A percentile compares a stretch with the other conserved stretches of the same genome.
These are phyloP conservation scores for Sugiyamaella lignohabitans DNA, from an alignment of 805 yeast species.

Conservation along the genomic window DNA sequence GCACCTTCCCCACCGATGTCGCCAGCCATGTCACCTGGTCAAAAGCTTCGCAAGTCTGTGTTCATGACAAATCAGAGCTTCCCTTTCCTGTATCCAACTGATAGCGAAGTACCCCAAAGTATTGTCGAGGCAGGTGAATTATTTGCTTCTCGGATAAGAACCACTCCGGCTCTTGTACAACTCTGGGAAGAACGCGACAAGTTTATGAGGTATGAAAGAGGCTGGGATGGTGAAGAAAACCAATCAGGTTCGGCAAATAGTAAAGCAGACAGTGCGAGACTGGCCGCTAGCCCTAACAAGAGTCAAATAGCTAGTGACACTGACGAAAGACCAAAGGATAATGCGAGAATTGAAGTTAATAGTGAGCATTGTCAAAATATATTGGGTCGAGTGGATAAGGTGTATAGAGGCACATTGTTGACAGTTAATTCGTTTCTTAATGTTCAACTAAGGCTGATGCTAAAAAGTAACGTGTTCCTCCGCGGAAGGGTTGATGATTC, in stretches of 20 bases:
- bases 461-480: slow-evolving; percentile 37
- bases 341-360: background rate
- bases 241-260: background rate
- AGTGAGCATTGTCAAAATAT: slow-evolving; percentile 30
- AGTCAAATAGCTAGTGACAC: background rate
- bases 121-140: slow-evolving; percentile 73
- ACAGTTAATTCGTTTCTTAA: slow-evolving; percentile 57
- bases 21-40: slow-evolving; percentile 36
- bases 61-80: slow-evolving; percentile 61
- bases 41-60: slow-evolving; percentile 30
- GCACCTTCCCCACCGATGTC: slow-evolving; percentile 74
- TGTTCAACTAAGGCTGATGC: slow-evolving; percentile 59
- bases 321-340: background rate
- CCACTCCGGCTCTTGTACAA: slow-evolving; percentile 62
- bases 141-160: slow-evolving; percentile 53
- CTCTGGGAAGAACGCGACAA: slow-evolving; percentile 63
- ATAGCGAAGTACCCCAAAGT: slow-evolving; percentile 56
- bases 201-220: slow-evolving; percentile 70
- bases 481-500: slow-evolving; percentile 5
- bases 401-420: slow-evolving; percentile 49
- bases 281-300: background rate
- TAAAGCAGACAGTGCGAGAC: background rate
- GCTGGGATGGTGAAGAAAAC: slow-evolving; percentile 35
- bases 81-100: slow-evolving; percentile 60
- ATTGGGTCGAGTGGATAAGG: slow-evolving; percentile 50